phyloP scores from a whole-genome alignment of 805 yeast genomes.

The Starmerella potacharoeniae region DNA sequence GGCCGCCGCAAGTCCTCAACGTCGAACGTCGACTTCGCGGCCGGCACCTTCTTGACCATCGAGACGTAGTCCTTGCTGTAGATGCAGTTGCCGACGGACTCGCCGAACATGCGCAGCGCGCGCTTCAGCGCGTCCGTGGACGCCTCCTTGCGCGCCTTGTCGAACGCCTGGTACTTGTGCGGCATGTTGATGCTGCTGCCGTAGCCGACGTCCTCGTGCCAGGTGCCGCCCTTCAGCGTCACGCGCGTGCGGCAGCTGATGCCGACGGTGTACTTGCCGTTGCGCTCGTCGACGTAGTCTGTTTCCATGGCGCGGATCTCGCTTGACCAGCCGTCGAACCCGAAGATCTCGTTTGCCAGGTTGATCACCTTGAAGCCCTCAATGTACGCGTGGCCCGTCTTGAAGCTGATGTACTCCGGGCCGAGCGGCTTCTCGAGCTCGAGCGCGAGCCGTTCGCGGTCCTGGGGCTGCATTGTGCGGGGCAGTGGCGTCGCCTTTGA shows the following conservation, averaged over 20 bases:
- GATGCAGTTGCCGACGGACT: conserved; percentile 48
- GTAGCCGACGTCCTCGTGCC: conserved; percentile 56
- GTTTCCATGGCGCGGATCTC: conserved; percentile 47
- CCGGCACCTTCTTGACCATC: conserved; percentile 36
- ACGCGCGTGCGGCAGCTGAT: conserved; percentile 42
- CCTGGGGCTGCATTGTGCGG: background rate
- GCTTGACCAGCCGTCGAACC: conserved; percentile 68
- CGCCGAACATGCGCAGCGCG: conserved; percentile 69
- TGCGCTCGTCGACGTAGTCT: conserved; percentile 36
- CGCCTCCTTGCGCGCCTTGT: conserved; percentile 70
- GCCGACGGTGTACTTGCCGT: conserved; percentile 22
- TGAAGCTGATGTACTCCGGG: conserved; percentile 33
- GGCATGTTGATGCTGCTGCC: conserved; percentile 48
- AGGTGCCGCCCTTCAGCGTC: conserved; percentile 60
- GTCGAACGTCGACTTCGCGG: conserved; percentile 15
- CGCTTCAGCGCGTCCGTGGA: conserved; percentile 69
- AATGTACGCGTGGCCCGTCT: conserved; percentile 41
- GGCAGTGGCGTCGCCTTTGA: background rate
- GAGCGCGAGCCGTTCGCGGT: conserved; percentile 6
- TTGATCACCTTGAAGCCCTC: conserved; percentile 66
- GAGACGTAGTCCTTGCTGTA: conserved; percentile 31
- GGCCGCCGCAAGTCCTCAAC: conserved; percentile 21
- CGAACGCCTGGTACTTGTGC: conserved; percentile 44
- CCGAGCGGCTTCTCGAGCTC: conserved; percentile 25
- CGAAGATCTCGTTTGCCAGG: conserved; percentile 65